Conservation (phyloP, 805 yeast genomes). For the Wickerhamomyces bisporus region DNA sequence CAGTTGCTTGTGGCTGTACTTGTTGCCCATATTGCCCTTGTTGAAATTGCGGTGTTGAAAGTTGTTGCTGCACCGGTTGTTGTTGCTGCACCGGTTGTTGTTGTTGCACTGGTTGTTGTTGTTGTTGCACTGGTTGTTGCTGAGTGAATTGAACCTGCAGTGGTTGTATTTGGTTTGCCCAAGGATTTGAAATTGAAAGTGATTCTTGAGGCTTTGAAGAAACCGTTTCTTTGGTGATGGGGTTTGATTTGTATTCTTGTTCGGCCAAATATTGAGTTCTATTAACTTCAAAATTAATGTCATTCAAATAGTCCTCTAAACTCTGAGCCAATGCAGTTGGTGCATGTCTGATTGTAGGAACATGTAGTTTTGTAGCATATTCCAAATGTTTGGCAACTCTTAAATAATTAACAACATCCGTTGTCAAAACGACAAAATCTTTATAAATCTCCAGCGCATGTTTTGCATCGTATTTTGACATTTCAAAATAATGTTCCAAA, state of each 20-base stretch:
- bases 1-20: slow-evolving; percentile 1
- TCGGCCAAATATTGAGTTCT: slow-evolving; percentile 74
- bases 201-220: slow-evolving; percentile 5
- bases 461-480: slow-evolving; percentile 81
- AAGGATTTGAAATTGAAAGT: slow-evolving; percentile 6
- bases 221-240: too few species aligned
- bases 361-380: slow-evolving; percentile 79
- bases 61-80: slow-evolving; percentile 17
- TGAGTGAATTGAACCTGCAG: slow-evolving; percentile 23
- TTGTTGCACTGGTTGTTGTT: slow-evolving; percentile 11
- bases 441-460: slow-evolving; percentile 81
- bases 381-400: slow-evolving; percentile 87
- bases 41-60: slow-evolving; percentile 8
- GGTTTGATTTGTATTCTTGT: slow-evolving; percentile 36
- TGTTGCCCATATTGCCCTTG: slow-evolving; percentile 18
- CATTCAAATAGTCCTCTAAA: slow-evolving; percentile 82
- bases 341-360: slow-evolving; percentile 95
- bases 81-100: slow-evolving; percentile 10
- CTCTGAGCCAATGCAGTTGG: slow-evolving; percentile 88
- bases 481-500: slow-evolving; percentile 91
- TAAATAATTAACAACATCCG: slow-evolving; percentile 80
- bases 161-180: slow-evolving; percentile 29
- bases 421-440: slow-evolving; percentile 78
- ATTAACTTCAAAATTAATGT: slow-evolving; percentile 77
- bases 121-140: slow-evolving; percentile 19